Evolutionary conservation across 441 rosid genomes (phyloP).

Genomic region (Brassica hybrid): DNA sequence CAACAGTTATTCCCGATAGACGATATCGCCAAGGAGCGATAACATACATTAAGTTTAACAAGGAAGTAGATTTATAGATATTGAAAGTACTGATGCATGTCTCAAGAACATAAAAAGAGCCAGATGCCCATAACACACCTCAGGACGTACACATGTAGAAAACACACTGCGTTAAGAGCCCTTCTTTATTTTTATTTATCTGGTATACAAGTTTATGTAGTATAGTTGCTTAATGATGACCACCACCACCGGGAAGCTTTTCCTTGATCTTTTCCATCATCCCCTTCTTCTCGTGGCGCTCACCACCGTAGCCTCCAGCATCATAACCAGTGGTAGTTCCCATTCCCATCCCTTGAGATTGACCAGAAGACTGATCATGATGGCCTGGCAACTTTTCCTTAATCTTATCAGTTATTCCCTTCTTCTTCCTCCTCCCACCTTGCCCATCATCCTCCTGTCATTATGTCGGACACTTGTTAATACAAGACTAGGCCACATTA

Average conservation of each 20-base stretch:
- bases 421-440: conserved; percentile 68
- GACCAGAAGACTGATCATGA: conserved; percentile 36
- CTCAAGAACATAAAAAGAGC: conserved; percentile 18
- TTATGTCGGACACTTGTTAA: conserved; percentile 27
- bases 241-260: conserved; percentile 59
- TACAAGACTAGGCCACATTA: neutral
- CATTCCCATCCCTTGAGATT: conserved; percentile 29
- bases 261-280: conserved; percentile 63
- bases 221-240: conserved; percentile 12
- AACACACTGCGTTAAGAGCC: conserved; percentile 18
- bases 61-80: conserved; percentile 8
- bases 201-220: conserved; percentile 8
- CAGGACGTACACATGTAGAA: conserved; percentile 18
- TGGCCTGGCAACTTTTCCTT: conserved; percentile 60
- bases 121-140: conserved; percentile 23
- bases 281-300: conserved; percentile 50
- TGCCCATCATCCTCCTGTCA: conserved; percentile 65
- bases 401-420: conserved; percentile 53
- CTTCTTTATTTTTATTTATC: conserved; percentile 22
- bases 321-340: conserved; percentile 46
- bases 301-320: conserved; percentile 38
- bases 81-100: conserved; percentile 4
- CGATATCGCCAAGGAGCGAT: neutral
- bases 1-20: neutral
- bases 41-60: neutral